phyloP scores from a whole-genome alignment of 306 rosid genomes.

The Cotoneaster glaucophyllus region DNA sequence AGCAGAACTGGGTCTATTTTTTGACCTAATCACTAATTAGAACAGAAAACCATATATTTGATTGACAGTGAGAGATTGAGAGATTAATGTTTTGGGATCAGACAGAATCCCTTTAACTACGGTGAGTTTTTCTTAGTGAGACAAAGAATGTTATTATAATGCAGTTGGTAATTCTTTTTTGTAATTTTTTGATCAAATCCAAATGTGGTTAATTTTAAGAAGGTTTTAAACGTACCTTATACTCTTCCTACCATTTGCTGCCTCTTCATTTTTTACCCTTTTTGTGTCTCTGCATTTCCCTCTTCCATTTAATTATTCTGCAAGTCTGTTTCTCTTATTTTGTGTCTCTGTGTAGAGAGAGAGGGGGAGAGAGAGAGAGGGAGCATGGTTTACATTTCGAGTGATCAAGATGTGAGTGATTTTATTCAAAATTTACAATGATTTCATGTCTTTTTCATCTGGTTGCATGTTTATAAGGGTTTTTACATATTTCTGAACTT shows the following conservation, averaged over 20 bases:
- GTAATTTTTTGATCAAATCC: neutral
- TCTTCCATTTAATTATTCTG: constrained; percentile 1
- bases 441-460: neutral
- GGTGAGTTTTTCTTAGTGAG: neutral
- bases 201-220: neutral
- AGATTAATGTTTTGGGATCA: neutral
- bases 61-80: neutral
- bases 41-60: neutral
- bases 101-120: constrained; percentile 33
- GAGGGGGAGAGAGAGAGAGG: neutral
- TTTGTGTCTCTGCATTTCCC: neutral
- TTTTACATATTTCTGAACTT: neutral
- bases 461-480: neutral
- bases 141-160: neutral
- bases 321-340: neutral
- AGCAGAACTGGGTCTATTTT: neutral
- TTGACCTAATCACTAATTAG: neutral
- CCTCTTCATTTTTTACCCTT: neutral
- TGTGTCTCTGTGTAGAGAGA: neutral
- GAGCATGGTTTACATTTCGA: neutral
- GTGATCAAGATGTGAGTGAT: constrained; percentile 7
- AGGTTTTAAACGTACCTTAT: constrained; percentile 5
- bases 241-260: neutral
- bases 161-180: neutral
- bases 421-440: neutral